Evolutionary conservation across 441 rosid species (phyloP).

Genomic region (Croton setiger): DNA sequence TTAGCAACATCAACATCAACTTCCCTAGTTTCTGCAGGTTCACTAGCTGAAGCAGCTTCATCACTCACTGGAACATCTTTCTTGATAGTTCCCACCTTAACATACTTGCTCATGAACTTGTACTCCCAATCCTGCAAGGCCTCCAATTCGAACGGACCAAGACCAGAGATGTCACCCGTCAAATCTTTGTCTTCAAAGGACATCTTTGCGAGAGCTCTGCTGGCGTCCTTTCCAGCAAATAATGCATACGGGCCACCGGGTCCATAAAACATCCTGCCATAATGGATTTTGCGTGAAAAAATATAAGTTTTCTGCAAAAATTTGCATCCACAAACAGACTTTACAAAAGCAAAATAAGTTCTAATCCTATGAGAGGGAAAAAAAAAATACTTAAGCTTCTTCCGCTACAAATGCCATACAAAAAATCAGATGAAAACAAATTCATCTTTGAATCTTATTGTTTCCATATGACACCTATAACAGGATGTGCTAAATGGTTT

Average conservation of each 20-base stretch:
- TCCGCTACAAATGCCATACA: neutral
- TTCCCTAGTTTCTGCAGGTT: slow-evolving; percentile 39
- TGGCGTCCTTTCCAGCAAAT: slow-evolving; percentile 89
- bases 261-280: slow-evolving; percentile 90
- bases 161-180: slow-evolving; percentile 78
- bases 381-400: neutral
- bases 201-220: slow-evolving; percentile 92
- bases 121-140: slow-evolving; percentile 92
- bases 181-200: slow-evolving; percentile 82
- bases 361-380: neutral
- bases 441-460: neutral
- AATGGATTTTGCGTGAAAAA: slow-evolving; percentile 13
- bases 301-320: slow-evolving; percentile 33
- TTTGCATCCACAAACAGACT: neutral
- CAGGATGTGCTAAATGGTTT: neutral
- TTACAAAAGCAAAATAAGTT: slow-evolving; percentile 1
- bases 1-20: slow-evolving; percentile 35
- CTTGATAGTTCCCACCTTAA: slow-evolving; percentile 73
- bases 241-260: slow-evolving; percentile 96
- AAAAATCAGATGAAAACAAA: neutral
- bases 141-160: slow-evolving; percentile 74
- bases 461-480: neutral
- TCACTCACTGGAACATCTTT: slow-evolving; percentile 38
- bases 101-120: slow-evolving; percentile 94
- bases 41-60: slow-evolving; percentile 43